These are phyloP conservation scores for Cryptococcus hybrid DNA, from an alignment of 1,284 basidiomycete species.

Conservation along the genomic window DNA sequence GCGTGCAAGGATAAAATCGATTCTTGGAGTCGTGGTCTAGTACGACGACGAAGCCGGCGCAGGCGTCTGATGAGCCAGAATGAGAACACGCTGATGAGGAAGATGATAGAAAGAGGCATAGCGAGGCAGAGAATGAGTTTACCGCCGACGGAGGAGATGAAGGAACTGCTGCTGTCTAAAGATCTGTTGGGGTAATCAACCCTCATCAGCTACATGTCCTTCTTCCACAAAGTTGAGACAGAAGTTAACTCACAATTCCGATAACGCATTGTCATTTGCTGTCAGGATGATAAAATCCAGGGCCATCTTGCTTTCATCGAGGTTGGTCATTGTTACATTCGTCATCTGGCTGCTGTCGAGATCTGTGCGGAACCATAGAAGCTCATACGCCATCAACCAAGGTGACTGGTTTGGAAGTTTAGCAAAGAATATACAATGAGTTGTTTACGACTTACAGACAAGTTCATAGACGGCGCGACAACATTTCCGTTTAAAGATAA, in stretches of 20 bases:
- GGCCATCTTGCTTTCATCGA: constrained; percentile 24
- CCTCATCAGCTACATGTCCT: neutral
- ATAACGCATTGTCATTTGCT: constrained; percentile 13
- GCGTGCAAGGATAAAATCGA: constrained; percentile 5
- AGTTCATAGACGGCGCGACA: constrained; percentile 22
- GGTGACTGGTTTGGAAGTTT: constrained; percentile 16
- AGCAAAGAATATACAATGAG: neutral
- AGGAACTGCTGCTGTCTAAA: neutral
- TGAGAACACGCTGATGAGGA: constrained; percentile 3
- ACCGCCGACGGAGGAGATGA: constrained; percentile 19
- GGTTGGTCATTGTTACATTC: constrained; percentile 30
- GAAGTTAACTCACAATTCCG: constrained; percentile 18
- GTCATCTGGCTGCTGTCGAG: constrained; percentile 11
- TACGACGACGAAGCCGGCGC: neutral
- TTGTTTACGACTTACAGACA: constrained; percentile 20
- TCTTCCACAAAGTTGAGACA: neutral
- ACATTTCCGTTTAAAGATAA: constrained; percentile 22
- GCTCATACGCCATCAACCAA: constrained; percentile 28
- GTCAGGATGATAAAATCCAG: constrained; percentile 33
- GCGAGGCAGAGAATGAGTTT: constrained; percentile 23
- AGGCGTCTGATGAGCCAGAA: constrained; percentile 11
- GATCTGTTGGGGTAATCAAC: neutral
- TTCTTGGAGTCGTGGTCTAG: neutral
- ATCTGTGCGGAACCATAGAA: constrained; percentile 33
- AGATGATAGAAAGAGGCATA: constrained; percentile 15